Evolutionary conservation across 108 stramenopile species (phyloP).

Genomic region (Skeletonema potamos): DNA sequence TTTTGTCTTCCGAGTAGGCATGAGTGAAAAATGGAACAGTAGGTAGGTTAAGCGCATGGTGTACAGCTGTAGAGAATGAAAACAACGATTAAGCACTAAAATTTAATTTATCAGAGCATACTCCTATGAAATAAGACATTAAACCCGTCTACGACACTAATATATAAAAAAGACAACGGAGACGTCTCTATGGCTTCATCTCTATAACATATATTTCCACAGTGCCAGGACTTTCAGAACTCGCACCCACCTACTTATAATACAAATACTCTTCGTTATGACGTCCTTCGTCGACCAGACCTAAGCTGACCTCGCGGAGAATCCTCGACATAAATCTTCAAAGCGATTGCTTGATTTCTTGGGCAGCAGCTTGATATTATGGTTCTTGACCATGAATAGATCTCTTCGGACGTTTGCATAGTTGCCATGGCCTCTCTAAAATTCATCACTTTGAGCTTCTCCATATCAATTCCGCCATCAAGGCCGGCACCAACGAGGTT

Average conservation of each 20-base stretch:
- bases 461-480: too few species aligned
- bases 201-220: too few species aligned
- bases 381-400: neutral
- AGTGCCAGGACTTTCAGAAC: too few species aligned
- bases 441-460: too few species aligned
- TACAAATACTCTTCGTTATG: too few species aligned
- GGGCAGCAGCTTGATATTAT: neutral
- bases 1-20: neutral
- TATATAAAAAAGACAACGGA: too few species aligned
- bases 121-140: too few species aligned
- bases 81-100: neutral
- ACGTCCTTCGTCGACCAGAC: neutral
- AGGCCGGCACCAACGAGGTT: too few species aligned
- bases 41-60: neutral
- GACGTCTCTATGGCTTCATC: too few species aligned
- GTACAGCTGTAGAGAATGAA: neutral
- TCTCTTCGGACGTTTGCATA: neutral
- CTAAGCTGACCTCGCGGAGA: neutral
- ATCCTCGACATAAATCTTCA: neutral
- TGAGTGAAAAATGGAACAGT: neutral
- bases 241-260: too few species aligned
- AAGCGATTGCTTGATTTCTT: neutral
- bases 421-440: neutral
- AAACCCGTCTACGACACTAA: too few species aligned
- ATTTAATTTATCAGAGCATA: neutral